phyloP scores from a whole-genome alignment of 148 eudicot genomes.

The Heliosperma pusillum region DNA sequence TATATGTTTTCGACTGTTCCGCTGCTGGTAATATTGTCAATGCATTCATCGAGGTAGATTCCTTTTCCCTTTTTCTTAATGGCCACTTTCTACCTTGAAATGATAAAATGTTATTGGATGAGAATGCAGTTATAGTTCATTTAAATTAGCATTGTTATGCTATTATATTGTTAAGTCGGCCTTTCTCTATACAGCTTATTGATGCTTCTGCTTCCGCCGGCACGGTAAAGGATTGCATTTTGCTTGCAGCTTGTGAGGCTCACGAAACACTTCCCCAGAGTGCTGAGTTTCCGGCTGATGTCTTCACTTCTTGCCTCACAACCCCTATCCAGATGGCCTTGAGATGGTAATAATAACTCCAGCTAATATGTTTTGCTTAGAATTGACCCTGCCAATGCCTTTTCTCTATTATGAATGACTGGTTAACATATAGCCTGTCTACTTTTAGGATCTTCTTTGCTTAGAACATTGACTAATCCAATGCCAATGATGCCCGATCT shows the following conservation, averaged over 20 bases:
- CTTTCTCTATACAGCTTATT: slow-evolving; percentile 53
- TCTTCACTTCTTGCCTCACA: slow-evolving; percentile 94
- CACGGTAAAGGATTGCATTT: slow-evolving; percentile 73
- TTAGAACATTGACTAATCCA: background rate
- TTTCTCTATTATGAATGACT: slow-evolving; percentile 3
- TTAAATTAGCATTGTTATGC: slow-evolving; percentile 3
- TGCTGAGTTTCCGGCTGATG: slow-evolving; percentile 96
- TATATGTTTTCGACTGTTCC: slow-evolving; percentile 95
- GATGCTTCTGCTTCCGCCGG: slow-evolving; percentile 63
- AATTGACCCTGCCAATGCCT: background rate
- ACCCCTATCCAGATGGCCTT: slow-evolving; percentile 97
- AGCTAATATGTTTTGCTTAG: background rate
- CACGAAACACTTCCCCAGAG: slow-evolving; percentile 96
- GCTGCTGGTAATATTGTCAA: slow-evolving; percentile 93
- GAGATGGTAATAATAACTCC: slow-evolving; percentile 70
- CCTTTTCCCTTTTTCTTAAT: slow-evolving; percentile 3
- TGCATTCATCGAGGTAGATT: slow-evolving; percentile 80
- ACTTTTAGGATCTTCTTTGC: background rate
- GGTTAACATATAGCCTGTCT: background rate
- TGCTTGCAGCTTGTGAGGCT: slow-evolving; percentile 96
- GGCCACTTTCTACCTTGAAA: background rate
- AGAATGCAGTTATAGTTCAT: slow-evolving; percentile 1
- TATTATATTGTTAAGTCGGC: slow-evolving; percentile 7
- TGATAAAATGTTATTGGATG: slow-evolving; percentile 9
- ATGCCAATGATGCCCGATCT: background rate